Evolutionary conservation across 768 basidiomycete genomes (phyloP).

Genomic region (Mycena sanguinolenta): DNA sequence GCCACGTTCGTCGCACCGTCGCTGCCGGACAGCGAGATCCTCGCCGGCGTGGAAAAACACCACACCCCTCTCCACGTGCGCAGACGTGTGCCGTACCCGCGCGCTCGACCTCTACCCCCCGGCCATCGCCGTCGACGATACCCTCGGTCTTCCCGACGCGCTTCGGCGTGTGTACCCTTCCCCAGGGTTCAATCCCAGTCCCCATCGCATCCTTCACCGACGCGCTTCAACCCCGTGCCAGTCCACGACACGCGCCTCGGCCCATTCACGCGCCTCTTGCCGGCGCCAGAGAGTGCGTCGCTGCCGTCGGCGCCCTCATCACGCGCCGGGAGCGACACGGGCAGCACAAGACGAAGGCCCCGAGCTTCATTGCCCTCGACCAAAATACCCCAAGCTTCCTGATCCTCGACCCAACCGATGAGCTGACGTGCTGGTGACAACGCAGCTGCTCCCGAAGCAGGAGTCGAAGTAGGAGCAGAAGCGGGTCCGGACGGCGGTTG

Average conservation of each 20-base stretch:
- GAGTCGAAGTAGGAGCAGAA: not conserved
- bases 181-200: constrained; percentile 68
- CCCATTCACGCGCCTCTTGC: constrained; percentile 58
- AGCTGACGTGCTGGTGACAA: too few species aligned
- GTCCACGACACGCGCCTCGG: constrained; percentile 55
- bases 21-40: constrained; percentile 70
- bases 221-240: constrained; percentile 78
- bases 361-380: not conserved
- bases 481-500: not conserved
- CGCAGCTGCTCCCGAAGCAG: too few species aligned
- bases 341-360: not conserved
- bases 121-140: too few species aligned
- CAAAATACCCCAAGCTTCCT: too few species aligned
- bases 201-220: constrained; percentile 84
- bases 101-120: constrained; percentile 61
- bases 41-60: constrained; percentile 69
- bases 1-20: too few species aligned
- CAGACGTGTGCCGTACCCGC: constrained; percentile 64
- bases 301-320: not conserved
- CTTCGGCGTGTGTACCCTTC: constrained; percentile 60
- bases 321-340: not conserved
- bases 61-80: not conserved
- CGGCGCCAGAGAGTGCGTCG: not conserved
- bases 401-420: too few species aligned
- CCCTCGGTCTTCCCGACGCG: too few species aligned